Evolutionary conservation across 176 grass and related monocot species (phyloP).

Genomic region (Phragmites australis): DNA sequence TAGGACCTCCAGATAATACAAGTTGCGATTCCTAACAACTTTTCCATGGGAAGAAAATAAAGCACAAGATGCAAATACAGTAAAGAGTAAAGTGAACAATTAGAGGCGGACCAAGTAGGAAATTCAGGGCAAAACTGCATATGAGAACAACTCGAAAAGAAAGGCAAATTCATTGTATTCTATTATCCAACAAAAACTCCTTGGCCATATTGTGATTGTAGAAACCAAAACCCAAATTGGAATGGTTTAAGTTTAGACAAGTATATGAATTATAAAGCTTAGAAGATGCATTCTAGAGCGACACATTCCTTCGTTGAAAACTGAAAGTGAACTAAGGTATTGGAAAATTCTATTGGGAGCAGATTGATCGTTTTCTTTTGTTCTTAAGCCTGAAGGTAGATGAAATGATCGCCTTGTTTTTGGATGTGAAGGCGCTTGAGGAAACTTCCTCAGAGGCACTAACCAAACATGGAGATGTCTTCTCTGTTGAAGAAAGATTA

Average conservation of each 20-base stretch:
- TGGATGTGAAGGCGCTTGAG: no score
- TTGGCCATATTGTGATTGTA: slow-evolving; percentile 1
- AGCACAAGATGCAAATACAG: not conserved
- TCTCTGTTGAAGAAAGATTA: no score
- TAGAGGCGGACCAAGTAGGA: not conserved
- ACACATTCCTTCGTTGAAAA: not conserved
- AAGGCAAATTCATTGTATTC: not conserved
- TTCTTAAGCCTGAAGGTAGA: no score
- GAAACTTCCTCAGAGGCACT: not conserved
- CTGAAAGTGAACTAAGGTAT: not conserved
- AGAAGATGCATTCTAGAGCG: no score
- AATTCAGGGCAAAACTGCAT: not conserved
- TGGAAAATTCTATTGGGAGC: not conserved
- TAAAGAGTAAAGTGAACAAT: not conserved
- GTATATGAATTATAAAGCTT: not conserved
- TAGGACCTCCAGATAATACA: no score
- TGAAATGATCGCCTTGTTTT: no score
- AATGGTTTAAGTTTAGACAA: not conserved
- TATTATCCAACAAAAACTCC: not conserved
- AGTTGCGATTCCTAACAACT: no score
- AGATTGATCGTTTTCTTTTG: not conserved
- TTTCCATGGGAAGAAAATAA: slow-evolving; percentile 3
- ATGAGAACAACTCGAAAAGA: not conserved
- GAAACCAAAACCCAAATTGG: not conserved
- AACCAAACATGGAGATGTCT: not conserved